These are phyloP conservation scores for Hypsizygus ulmarius DNA, from an alignment of 1,284 basidiomycete genomes.

Conservation along the genomic window DNA sequence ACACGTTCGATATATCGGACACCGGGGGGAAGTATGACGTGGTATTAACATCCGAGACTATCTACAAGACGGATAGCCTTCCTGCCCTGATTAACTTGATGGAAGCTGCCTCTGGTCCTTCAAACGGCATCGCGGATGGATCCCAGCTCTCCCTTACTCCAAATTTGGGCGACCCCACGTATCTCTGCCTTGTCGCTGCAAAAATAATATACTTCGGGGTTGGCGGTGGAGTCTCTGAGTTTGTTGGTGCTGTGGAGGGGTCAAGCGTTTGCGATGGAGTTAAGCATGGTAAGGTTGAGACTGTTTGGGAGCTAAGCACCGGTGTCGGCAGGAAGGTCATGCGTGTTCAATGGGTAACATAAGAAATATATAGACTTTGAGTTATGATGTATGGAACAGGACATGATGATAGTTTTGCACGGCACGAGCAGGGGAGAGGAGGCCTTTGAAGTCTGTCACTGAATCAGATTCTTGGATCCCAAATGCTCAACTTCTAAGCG, in stretches of 20 bases:
- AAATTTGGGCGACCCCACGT: conserved; percentile 10
- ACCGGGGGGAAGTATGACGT: conserved; percentile 55
- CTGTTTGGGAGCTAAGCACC: conserved; percentile 52
- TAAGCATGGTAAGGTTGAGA: conserved; percentile 36
- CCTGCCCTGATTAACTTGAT: conserved; percentile 63
- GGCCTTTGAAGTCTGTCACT: too few relatives aligned
- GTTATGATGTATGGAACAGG: not conserved
- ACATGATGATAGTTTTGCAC: too few relatives aligned
- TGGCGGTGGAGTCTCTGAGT: conserved; percentile 83
- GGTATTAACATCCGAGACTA: conserved; percentile 89
- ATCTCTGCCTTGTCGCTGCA: conserved; percentile 74
- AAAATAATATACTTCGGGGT: conserved; percentile 97
- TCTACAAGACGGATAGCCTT: conserved; percentile 76
- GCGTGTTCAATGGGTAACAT: conserved; percentile 49
- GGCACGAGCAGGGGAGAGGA: too few relatives aligned
- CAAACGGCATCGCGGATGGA: not conserved
- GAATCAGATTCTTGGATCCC: too few relatives aligned
- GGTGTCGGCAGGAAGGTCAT: conserved; percentile 71
- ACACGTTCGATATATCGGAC: conserved; percentile 40
- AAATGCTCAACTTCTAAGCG: too few relatives aligned
- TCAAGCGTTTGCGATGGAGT: too few relatives aligned
- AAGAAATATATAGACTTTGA: not conserved
- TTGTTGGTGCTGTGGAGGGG: conserved; percentile 50
- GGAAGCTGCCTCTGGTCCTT: conserved; percentile 30
- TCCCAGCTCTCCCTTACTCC: not conserved